These are phyloP conservation scores for Cytospora schulzeri DNA, from an alignment of 2,329 filamentous ascomycete species.

Conservation along the genomic window DNA sequence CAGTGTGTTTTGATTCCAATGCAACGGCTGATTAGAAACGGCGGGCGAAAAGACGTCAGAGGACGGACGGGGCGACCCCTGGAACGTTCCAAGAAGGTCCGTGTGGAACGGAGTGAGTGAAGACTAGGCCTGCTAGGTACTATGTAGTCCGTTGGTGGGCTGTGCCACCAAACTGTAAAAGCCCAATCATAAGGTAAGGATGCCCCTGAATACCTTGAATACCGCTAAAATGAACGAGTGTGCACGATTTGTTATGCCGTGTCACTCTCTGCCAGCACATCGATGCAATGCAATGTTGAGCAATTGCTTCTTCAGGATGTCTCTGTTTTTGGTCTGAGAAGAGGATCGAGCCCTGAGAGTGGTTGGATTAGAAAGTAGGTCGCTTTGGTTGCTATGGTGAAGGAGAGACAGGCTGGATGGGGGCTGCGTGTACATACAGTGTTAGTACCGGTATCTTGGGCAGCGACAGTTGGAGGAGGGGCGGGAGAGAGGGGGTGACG, in stretches of 20 bases:
- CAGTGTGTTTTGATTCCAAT: background rate
- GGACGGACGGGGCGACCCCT: background rate
- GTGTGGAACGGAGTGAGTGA: background rate
- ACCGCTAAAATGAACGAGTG: background rate
- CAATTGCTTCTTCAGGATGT: conserved; percentile 6
- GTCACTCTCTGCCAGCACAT: conserved; percentile 14
- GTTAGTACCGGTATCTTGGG: no score
- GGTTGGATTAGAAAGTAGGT: background rate
- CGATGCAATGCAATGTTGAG: conserved; percentile 7
- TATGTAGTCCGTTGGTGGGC: background rate
- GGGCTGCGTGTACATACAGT: background rate
- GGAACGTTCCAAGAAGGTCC: background rate
- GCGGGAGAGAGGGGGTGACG: no score
- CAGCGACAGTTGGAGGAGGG: no score
- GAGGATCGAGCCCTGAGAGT: background rate
- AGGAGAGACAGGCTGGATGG: background rate
- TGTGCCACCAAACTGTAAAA: background rate
- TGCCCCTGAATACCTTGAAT: conserved; percentile 5
- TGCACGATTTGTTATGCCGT: conserved; percentile 14
- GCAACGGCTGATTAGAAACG: background rate
- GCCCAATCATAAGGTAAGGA: background rate
- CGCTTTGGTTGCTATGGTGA: conserved; percentile 13
- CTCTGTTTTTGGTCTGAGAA: background rate
- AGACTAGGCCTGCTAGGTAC: background rate
- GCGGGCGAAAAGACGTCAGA: conserved; percentile 11